Evolutionary conservation across 2,329 filamentous ascomycete species (phyloP), one percentile per base, ranked within the genome.

Genomic region (Fusarium sp.): DNA sequence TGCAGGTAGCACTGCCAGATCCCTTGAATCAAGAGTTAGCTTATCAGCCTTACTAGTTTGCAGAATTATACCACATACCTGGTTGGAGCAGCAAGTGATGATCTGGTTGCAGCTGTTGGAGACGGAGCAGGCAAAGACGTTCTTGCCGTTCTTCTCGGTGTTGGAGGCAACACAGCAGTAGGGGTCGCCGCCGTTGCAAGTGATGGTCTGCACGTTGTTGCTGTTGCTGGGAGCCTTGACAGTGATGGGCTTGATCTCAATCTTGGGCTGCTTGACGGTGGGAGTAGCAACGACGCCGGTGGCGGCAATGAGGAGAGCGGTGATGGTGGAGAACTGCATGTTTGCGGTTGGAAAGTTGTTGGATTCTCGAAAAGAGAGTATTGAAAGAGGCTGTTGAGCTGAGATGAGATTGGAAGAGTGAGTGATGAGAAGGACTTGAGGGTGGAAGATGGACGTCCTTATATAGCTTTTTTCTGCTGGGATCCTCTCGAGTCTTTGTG

Each of bases 211-310:
- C 1, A 7, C 6, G 44, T 49, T 53, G 38, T 15, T 22, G 19
- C 31, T 32, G 31, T 32, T 19, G 19, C 19, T 19, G 19, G 19
- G 19, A 19, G 19, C 31, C 29, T 57, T 47, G 38, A 39, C 42
- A 45, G 22, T 38, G 19, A 29, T 15, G 9, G 31, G 36, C 24
- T n/a, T n/a, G 42, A 10, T 35, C 28, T 6, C 4, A 7, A 25
- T 29, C n/a, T 5, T 7, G 4, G 25, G 25, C 31, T 32, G 11
- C 10, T 32, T 32, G 29, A 4, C 12, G 4, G 10, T 29, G 31
- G 62, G 60, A 32, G 61, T 13, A 41, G 63, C 63, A 10, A 65
- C 2, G 8, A 44, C 53, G 36, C 63, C 61, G 1, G 53, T 41
- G 13, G 40, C 53, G 31, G 55, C 31, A 31, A 57, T 25, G 15